Evolutionary conservation across 2,329 filamentous ascomycete species (phyloP).

Genomic region (Epichloe elymi): DNA sequence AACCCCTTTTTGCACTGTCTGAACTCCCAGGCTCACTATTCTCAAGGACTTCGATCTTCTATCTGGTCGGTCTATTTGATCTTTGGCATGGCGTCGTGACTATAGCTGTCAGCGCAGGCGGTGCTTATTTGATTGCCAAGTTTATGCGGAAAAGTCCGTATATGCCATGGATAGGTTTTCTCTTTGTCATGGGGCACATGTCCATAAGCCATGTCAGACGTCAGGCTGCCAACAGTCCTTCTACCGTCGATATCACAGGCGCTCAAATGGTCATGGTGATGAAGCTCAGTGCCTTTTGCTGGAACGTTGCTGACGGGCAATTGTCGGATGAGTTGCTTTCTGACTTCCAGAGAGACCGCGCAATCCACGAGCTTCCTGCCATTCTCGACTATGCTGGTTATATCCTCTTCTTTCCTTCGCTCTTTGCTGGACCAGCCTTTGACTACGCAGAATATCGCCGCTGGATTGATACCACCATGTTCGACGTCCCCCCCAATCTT

Average conservation of each 20-base stretch:
- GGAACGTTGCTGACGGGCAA: constrained; percentile 91
- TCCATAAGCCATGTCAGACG: constrained; percentile 78
- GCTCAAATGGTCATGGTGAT: constrained; percentile 98
- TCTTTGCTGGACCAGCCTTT: constrained; percentile 84
- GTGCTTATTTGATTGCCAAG: constrained; percentile 70
- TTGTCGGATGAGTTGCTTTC: constrained; percentile 69
- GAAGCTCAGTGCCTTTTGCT: constrained; percentile 94
- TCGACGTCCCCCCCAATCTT: constrained; percentile 67
- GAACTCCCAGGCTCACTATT: not conserved
- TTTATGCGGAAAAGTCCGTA: constrained; percentile 68
- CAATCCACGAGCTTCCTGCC: constrained; percentile 59
- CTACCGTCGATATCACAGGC: constrained; percentile 73
- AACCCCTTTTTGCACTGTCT: not conserved
- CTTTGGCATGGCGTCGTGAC: constrained; percentile 77
- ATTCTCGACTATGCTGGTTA: constrained; percentile 79
- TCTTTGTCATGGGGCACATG: constrained; percentile 93
- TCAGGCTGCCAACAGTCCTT: constrained; percentile 54
- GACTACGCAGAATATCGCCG: constrained; percentile 86
- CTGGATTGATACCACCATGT: constrained; percentile 92
- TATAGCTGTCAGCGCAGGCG: constrained; percentile 64
- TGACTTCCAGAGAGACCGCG: constrained; percentile 72
- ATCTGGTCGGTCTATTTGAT: constrained; percentile 84
- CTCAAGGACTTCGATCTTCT: constrained; percentile 66
- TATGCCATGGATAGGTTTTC: constrained; percentile 96
- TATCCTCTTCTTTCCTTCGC: constrained; percentile 85